phyloP scores from a whole-genome alignment of 2,329 filamentous ascomycete genomes.

The Scytalidium lignicola region DNA sequence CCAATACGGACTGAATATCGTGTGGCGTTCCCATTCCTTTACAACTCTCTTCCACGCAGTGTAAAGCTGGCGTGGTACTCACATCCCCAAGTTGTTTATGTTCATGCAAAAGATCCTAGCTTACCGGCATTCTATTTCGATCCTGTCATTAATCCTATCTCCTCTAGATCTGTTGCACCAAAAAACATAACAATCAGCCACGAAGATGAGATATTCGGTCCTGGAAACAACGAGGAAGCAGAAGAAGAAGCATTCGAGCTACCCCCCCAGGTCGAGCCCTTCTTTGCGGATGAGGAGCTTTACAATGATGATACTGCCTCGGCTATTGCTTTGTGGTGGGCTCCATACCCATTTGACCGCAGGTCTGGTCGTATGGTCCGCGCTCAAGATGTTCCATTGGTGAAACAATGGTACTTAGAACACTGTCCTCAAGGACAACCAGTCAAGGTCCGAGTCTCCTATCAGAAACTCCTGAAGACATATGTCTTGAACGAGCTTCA shows the following conservation, averaged over 20 bases:
- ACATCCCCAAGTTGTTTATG: slow-evolving; percentile 87
- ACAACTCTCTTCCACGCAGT: slow-evolving; percentile 92
- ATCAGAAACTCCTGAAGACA: slow-evolving; percentile 95
- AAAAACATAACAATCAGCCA: slow-evolving; percentile 91
- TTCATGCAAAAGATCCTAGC: slow-evolving; percentile 78
- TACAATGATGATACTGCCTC: slow-evolving; percentile 85
- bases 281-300: slow-evolving; percentile 82
- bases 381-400: slow-evolving; percentile 90
- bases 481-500: slow-evolving; percentile 96
- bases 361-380: slow-evolving; percentile 94
- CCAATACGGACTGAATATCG: slow-evolving; percentile 94
- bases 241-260: slow-evolving; percentile 80
- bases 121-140: slow-evolving; percentile 97
- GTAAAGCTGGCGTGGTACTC: slow-evolving; percentile 94
- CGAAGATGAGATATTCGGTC: slow-evolving; percentile 89
- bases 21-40: slow-evolving; percentile 89
- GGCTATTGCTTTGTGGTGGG: slow-evolving; percentile 96
- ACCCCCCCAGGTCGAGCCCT: slow-evolving; percentile 75
- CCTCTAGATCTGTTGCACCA: slow-evolving; percentile 85
- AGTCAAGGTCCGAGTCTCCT: slow-evolving; percentile 95
- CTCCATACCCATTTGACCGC: slow-evolving; percentile 91
- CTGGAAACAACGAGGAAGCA: slow-evolving; percentile 64
- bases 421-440: slow-evolving; percentile 88
- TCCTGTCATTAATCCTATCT: slow-evolving; percentile 95
- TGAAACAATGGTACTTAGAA: slow-evolving; percentile 98